Evolutionary conservation across 129 eudicot genomes (phyloP).

Genomic region (Pulicaria dysenterica): DNA sequence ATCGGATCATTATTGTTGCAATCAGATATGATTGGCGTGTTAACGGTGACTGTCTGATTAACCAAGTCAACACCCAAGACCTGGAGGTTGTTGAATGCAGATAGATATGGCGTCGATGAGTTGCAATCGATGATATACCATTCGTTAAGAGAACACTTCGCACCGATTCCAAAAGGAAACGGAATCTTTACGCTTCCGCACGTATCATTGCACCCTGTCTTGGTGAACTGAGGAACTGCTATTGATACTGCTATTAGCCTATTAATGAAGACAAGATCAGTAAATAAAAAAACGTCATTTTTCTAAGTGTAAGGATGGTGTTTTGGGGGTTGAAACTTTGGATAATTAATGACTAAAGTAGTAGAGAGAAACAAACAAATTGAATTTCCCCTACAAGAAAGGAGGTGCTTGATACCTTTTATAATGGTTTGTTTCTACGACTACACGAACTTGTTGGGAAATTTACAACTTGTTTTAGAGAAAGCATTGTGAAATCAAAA

Average conservation of each 20-base stretch:
- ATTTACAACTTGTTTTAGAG: too few relatives aligned
- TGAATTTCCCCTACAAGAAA: too few relatives aligned
- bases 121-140: conserved; percentile 31
- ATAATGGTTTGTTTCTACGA: too few relatives aligned
- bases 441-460: too few relatives aligned
- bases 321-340: too few relatives aligned
- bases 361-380: too few relatives aligned
- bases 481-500: too few relatives aligned
- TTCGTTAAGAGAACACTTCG: conserved; percentile 16
- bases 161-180: conserved; percentile 28
- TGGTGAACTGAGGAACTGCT: neutral
- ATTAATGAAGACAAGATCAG: neutral
- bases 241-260: neutral
- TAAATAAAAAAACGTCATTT: conserved; percentile 7
- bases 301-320: too few relatives aligned
- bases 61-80: neutral
- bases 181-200: conserved; percentile 24
- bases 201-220: conserved; percentile 22
- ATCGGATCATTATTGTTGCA: conserved; percentile 9
- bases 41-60: conserved; percentile 14
- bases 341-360: too few relatives aligned
- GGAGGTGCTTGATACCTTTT: too few relatives aligned
- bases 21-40: conserved; percentile 2
- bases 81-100: neutral
- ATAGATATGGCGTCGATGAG: conserved; percentile 20